A percentile compares a stretch with the other conserved stretches of the same genome.
These are phyloP conservation scores for Vitis hybrid DNA, from an alignment of 177 flowering plant genomes.

Conservation along the genomic window DNA sequence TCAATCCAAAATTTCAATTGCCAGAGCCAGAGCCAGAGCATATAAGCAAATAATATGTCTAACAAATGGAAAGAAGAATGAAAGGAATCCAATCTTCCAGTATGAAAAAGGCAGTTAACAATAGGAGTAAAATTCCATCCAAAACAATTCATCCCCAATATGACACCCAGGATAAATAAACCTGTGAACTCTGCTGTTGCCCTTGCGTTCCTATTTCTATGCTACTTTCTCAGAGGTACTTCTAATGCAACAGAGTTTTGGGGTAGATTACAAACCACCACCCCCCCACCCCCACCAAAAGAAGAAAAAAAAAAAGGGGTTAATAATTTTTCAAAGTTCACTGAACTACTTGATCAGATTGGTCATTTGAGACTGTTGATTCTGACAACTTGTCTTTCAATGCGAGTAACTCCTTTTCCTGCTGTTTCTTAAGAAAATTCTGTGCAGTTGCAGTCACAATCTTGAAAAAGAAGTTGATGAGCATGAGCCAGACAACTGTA, in stretches of 20 bases:
- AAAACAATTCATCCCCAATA: conserved; percentile 15
- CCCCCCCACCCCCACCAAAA: background rate
- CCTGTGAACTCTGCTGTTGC: conserved; percentile 12
- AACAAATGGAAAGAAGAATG: conserved; percentile 7
- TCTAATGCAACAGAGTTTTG: background rate
- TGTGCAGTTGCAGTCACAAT: conserved; percentile 84
- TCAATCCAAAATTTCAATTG: background rate
- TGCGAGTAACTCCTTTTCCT: conserved; percentile 57
- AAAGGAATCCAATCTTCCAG: conserved; percentile 8
- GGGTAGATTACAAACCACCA: background rate
- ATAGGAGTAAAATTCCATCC: conserved; percentile 7
- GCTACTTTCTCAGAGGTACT: conserved; percentile 16
- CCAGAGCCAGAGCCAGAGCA: background rate
- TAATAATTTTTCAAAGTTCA: background rate
- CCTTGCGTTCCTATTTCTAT: conserved; percentile 12
- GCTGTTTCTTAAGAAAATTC: conserved; percentile 68
- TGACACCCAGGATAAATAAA: conserved; percentile 1
- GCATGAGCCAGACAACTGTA: conserved; percentile 83
- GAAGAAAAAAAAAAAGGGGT: background rate
- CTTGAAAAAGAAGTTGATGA: conserved; percentile 77
- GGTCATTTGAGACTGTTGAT: conserved; percentile 21
- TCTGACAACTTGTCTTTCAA: conserved; percentile 23
- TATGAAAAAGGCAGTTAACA: conserved; percentile 1
- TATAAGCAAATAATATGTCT: background rate
- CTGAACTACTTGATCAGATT: background rate